Evolutionary conservation across 139 green algal genomes (phyloP), one percentile per base, ranked within the genome.

Genomic region (Chlamydomonas urium): DNA sequence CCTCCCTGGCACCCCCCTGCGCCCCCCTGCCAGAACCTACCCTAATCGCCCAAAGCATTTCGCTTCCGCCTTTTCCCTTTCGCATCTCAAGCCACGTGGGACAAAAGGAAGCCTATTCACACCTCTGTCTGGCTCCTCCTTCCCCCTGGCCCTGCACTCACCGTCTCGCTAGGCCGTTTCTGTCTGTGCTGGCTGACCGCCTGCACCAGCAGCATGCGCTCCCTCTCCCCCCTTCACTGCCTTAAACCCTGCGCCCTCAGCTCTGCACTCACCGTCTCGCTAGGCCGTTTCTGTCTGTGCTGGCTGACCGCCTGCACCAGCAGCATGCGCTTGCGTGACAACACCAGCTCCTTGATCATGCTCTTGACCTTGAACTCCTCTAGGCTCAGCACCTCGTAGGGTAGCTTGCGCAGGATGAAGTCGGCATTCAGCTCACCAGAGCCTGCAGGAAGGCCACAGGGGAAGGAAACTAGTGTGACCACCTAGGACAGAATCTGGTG

Each of bases 151-250:
- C 14, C 42, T 14, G 42, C 42, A 50, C 53, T 6, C 26, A 63
- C 53, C 53, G 53, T 63, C 19, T 63, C 53, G 21, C 17, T 21
- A 26, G 53, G 53, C 24, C 93, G 87, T 69, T 87, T 87, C 82
- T 95, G 87, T 2, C 93, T 81, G 65, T 94, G 79, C 34, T 83
- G 79, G 72, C 37, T 80, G 33, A 83, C 70, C 2, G 77, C 86
- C 81, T 92, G 87, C 67, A 98, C 90, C 58, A 98, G 85, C 71
- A 89, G 81, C 72, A 82, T 90, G 47, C 88, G 87, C 75, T 87
- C n/a, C n/a, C n/a, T n/a, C n/a, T n/a, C n/a, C n/a, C n/a, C n/a
- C n/a, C n/a, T n/a, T n/a, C n/a, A n/a, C n/a, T n/a, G n/a, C n/a
- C n/a, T n/a, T n/a, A n/a, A n/a, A n/a, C n/a, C n/a, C n/a, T n/a